A percentile compares a stretch with the other conserved stretches of the same genome.
phyloP scores from a whole-genome alignment of 2,329 filamentous ascomycete genomes.

The Cladophialophora chaetospira region DNA sequence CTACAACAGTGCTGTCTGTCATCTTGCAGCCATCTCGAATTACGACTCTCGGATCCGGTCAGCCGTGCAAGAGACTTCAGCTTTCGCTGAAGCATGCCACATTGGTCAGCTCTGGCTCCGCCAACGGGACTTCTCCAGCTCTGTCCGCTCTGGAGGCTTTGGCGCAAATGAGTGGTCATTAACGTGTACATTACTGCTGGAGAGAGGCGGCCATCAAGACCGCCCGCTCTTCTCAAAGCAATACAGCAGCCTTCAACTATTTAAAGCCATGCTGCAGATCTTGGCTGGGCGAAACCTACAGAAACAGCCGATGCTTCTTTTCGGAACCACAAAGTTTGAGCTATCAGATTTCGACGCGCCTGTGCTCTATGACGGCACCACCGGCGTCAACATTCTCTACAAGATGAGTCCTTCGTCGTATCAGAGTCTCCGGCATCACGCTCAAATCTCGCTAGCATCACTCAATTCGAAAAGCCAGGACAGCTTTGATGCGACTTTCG shows the following conservation, averaged over 20 bases:
- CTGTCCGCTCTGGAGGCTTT: conserved; percentile 77
- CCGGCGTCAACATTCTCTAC: conserved; percentile 79
- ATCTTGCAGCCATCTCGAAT: conserved; percentile 70
- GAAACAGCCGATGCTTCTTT: conserved; percentile 59
- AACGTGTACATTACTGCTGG: conserved; percentile 77
- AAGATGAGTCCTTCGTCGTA: conserved; percentile 92
- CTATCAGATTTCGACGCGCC: conserved; percentile 56
- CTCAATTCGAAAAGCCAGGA: conserved; percentile 73
- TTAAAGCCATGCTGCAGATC: conserved; percentile 92
- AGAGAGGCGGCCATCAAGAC: conserved; percentile 72
- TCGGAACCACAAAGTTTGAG: conserved; percentile 42
- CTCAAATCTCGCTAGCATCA: conserved; percentile 71
- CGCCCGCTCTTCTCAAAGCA: conserved; percentile 73
- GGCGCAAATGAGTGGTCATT: conserved; percentile 89
- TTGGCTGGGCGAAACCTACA: conserved; percentile 74
- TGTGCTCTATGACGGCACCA: conserved; percentile 73
- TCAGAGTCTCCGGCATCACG: conserved; percentile 69
- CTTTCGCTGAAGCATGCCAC: conserved; percentile 80
- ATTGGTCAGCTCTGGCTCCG: conserved; percentile 86
- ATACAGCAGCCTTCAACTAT: conserved; percentile 88
- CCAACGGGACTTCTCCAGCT: conserved; percentile 76
- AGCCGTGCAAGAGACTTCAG: conserved; percentile 61
- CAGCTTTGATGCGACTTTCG: conserved; percentile 84
- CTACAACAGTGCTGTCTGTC: conserved; percentile 84
- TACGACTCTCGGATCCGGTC: conserved; percentile 74